These are phyloP conservation scores for Volvox reticuliferus DNA, from an alignment of 139 green algal species.

Conservation along the genomic window DNA sequence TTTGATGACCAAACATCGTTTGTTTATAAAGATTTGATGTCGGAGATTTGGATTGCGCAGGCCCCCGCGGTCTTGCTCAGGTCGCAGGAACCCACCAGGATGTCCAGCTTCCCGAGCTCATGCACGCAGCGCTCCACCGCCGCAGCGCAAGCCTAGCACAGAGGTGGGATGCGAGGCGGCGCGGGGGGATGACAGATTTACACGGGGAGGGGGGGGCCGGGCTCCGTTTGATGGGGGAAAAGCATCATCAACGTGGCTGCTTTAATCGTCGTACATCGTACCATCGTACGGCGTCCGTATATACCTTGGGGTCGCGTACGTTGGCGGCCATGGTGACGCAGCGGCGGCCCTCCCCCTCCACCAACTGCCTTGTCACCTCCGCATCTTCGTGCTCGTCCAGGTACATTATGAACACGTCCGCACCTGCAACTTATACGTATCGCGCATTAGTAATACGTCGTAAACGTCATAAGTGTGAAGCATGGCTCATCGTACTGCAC, in stretches of 20 bases:
- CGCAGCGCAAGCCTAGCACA: constrained; percentile 18
- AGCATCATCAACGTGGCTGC: too few relatives aligned
- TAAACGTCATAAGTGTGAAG: too few relatives aligned
- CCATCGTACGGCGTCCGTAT: too few relatives aligned
- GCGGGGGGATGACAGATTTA: not conserved
- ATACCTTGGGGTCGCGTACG: constrained; percentile 42
- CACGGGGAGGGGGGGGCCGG: not conserved
- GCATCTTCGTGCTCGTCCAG: constrained; percentile 63
- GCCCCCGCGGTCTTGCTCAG: too few relatives aligned
- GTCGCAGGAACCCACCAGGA: constrained; percentile 52
- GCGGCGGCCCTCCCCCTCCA: constrained; percentile 57
- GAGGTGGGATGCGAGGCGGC: not conserved
- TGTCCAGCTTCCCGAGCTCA: constrained; percentile 61
- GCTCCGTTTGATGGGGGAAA: too few relatives aligned
- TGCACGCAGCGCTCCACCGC: constrained; percentile 35
- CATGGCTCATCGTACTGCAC: too few relatives aligned
- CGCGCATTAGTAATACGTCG: too few relatives aligned
- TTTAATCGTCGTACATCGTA: too few relatives aligned
- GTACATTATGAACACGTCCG: constrained; percentile 64
- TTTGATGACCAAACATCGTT: too few relatives aligned
- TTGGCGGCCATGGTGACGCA: constrained; percentile 50
- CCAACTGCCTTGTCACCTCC: constrained; percentile 53
- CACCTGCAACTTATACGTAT: not conserved
- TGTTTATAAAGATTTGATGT: too few relatives aligned
- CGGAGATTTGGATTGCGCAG: too few relatives aligned